Evolutionary conservation across 2,329 filamentous ascomycete genomes (phyloP).

Genomic region (Monosporascus sp.): DNA sequence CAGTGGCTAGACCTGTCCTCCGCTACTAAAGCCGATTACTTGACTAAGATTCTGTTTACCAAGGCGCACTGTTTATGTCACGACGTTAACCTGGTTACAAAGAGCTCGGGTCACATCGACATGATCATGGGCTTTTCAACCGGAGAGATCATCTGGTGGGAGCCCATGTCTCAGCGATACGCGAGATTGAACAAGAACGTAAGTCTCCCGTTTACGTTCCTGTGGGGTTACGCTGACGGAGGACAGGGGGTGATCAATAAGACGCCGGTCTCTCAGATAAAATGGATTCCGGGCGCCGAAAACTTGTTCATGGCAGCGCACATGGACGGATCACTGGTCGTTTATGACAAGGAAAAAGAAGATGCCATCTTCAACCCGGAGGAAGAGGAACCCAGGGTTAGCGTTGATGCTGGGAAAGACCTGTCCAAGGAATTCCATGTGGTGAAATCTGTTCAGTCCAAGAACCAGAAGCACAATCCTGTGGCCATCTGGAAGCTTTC

Average conservation of each 20-base stretch:
- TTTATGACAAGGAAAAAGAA: conserved; percentile 93
- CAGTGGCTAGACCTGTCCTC: conserved; percentile 93
- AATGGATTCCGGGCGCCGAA: conserved; percentile 92
- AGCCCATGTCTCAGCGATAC: conserved; percentile 94
- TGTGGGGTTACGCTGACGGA: conserved; percentile 1
- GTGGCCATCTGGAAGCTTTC: conserved; percentile 90
- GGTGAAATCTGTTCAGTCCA: conserved; percentile 87
- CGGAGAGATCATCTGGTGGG: conserved; percentile 97
- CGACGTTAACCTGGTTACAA: conserved; percentile 81
- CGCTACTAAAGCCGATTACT: conserved; percentile 72
- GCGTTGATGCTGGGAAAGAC: conserved; percentile 30
- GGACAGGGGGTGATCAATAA: conserved; percentile 77
- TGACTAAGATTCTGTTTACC: conserved; percentile 95
- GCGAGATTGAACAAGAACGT: conserved; percentile 94
- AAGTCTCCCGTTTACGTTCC: conserved; percentile 20
- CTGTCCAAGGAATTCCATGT: conserved; percentile 57
- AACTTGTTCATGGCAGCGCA: conserved; percentile 88
- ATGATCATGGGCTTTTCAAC: conserved; percentile 94
- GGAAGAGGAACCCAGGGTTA: conserved; percentile 29
- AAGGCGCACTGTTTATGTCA: conserved; percentile 94
- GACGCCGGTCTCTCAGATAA: conserved; percentile 78
- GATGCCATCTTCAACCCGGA: conserved; percentile 45
- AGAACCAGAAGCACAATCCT: conserved; percentile 89
- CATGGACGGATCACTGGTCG: conserved; percentile 82
- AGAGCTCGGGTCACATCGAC: conserved; percentile 74